These are phyloP conservation scores for Fusarium pseudograminearum DNA, from an alignment of 2,329 filamentous ascomycete species.

Conservation along the genomic window DNA sequence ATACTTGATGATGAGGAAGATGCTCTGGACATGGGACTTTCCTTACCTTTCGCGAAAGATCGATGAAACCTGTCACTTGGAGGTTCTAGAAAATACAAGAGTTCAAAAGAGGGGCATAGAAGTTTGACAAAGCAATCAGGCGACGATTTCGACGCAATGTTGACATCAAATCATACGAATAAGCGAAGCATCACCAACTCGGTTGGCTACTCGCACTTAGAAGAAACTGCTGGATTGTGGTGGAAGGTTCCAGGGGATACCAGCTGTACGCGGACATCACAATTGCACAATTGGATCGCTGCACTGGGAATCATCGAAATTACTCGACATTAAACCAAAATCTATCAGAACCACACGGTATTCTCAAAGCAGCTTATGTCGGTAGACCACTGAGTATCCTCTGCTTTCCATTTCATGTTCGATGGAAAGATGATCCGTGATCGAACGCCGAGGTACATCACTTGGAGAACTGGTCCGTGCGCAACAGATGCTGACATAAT, in stretches of 20 bases:
- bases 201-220: conserved; percentile 24
- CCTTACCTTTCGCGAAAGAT: conserved; percentile 36
- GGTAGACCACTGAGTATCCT: neutral
- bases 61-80: conserved; percentile 30
- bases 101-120: conserved; percentile 16
- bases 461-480: neutral
- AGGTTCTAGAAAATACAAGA: conserved; percentile 45
- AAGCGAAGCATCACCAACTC: neutral
- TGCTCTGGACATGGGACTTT: conserved; percentile 28
- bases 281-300: neutral
- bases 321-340: neutral
- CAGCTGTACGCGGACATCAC: neutral
- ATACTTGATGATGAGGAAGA: conserved; percentile 43
- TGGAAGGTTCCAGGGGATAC: conserved; percentile 41
- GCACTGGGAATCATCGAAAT: neutral
- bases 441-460: neutral
- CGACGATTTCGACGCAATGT: conserved; percentile 9
- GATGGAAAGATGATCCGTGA: neutral
- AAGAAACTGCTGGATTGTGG: conserved; percentile 35
- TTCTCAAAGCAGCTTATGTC: neutral
- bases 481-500: neutral
- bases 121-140: conserved; percentile 21
- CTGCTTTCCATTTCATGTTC: neutral
- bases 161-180: conserved; percentile 36
- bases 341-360: neutral